Evolutionary conservation across 345 rosid species (phyloP).

Genomic region (Salix suchowensis): DNA sequence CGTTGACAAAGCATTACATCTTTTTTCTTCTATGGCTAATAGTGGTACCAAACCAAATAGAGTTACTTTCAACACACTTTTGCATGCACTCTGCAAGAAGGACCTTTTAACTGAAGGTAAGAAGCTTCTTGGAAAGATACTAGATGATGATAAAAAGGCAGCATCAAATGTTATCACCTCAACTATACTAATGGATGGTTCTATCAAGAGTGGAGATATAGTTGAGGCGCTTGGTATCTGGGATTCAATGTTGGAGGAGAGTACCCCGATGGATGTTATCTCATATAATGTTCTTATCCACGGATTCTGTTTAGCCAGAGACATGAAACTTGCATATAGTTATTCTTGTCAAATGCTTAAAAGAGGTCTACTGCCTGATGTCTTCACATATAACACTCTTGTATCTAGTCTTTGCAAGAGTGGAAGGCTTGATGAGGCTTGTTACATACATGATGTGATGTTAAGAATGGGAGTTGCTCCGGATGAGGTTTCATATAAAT

Average conservation of each 20-base stretch:
- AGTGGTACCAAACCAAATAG: conserved; percentile 53
- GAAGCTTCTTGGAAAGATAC: conserved; percentile 43
- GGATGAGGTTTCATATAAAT: conserved; percentile 53
- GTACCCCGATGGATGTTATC: conserved; percentile 37
- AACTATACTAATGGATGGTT: conserved; percentile 69
- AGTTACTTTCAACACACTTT: conserved; percentile 58
- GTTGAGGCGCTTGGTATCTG: conserved; percentile 44
- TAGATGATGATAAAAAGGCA: conserved; percentile 31
- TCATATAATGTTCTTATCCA: conserved; percentile 62
- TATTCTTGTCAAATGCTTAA: conserved; percentile 60
- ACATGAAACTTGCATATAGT: conserved; percentile 40
- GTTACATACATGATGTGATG: conserved; percentile 44
- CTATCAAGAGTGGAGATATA: conserved; percentile 53
- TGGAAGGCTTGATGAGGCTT: conserved; percentile 54
- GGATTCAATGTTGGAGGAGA: conserved; percentile 38
- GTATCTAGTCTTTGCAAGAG: conserved; percentile 55
- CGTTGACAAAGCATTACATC: conserved; percentile 51
- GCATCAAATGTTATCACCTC: conserved; percentile 42
- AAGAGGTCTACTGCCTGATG: conserved; percentile 57
- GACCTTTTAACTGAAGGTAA: conserved; percentile 47
- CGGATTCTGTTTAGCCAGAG: conserved; percentile 45
- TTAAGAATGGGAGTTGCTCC: conserved; percentile 47
- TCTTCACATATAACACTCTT: conserved; percentile 59
- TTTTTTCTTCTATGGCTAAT: conserved; percentile 44
- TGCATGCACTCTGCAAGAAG: conserved; percentile 57